A percentile compares a stretch with the other conserved stretches of the same genome.
phyloP scores from a whole-genome alignment of 192 early-diverging fungal genomes.

The Entomortierella beljakovae region DNA sequence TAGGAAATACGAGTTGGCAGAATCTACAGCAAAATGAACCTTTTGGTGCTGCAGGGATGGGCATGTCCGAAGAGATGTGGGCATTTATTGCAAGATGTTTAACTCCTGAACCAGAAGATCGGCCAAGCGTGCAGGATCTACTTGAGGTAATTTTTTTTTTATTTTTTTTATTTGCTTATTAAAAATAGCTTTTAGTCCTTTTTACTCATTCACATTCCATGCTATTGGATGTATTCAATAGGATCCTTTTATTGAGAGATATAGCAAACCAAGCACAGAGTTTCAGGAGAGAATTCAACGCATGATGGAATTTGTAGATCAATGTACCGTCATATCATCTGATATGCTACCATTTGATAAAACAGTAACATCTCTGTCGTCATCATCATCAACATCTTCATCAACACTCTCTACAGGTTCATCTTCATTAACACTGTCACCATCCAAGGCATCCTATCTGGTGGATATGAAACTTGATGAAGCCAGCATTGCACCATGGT shows the following conservation, averaged over 20 bases:
- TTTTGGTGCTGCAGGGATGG: conserved; percentile 21
- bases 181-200: neutral
- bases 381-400: conserved; percentile 17
- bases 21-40: neutral
- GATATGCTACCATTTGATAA: neutral
- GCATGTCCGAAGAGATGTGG: conserved; percentile 48
- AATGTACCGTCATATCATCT: conserved; percentile 21
- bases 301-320: conserved; percentile 49
- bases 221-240: conserved; percentile 1
- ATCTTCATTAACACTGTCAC: conserved; percentile 28
- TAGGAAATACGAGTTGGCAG: neutral
- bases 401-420: neutral
- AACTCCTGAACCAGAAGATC: conserved; percentile 33
- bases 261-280: conserved; percentile 12
- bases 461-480: conserved; percentile 33
- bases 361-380: neutral
- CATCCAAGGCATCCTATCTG: conserved; percentile 31
- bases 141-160: conserved; percentile 16
- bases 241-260: conserved; percentile 31
- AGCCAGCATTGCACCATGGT: conserved; percentile 13
- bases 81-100: conserved; percentile 37
- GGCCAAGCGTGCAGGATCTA: conserved; percentile 34
- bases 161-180: neutral
- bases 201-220: neutral
- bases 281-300: conserved; percentile 16